Evolutionary conservation across 1,284 basidiomycete species (phyloP).

Genomic region (Amylostereum areolatum): DNA sequence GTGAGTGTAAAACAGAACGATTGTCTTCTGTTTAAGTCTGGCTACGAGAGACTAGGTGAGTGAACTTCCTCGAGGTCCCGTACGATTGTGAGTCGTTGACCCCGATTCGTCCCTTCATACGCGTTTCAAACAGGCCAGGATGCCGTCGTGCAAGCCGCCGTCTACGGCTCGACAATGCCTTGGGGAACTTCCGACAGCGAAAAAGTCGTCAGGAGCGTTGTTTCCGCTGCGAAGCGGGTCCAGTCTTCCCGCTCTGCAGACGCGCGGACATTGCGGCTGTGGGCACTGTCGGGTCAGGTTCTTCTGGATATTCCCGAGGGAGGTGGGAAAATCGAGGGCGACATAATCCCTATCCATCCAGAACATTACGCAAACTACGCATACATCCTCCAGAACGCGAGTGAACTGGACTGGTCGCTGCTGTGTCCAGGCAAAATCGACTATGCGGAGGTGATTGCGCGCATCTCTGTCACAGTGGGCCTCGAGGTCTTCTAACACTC

Average conservation of each 20-base stretch:
- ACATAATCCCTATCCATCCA: background rate
- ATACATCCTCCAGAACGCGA: background rate
- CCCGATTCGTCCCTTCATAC: too few relatives aligned
- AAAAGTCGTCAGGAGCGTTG: background rate
- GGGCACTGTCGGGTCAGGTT: background rate
- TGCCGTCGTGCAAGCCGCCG: background rate
- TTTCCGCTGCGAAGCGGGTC: background rate
- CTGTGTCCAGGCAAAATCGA: background rate
- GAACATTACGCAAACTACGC: background rate
- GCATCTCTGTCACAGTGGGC: too few relatives aligned
- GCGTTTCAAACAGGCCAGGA: slow-evolving; percentile 1
- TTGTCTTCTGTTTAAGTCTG: too few relatives aligned
- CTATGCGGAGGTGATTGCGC: background rate
- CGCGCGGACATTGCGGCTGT: background rate
- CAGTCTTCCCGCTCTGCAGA: background rate
- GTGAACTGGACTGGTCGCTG: background rate
- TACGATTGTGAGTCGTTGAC: too few relatives aligned
- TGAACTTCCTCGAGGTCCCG: too few relatives aligned
- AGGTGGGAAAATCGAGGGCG: background rate
- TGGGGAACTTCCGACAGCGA: background rate
- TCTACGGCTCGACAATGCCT: background rate
- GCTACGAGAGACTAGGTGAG: too few relatives aligned
- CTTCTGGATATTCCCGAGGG: background rate
- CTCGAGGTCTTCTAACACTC: background rate
- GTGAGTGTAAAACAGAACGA: too few relatives aligned